Conservation (phyloP, 192 early-diverging fungal species). For the Entophlyctis helioformis region DNA sequence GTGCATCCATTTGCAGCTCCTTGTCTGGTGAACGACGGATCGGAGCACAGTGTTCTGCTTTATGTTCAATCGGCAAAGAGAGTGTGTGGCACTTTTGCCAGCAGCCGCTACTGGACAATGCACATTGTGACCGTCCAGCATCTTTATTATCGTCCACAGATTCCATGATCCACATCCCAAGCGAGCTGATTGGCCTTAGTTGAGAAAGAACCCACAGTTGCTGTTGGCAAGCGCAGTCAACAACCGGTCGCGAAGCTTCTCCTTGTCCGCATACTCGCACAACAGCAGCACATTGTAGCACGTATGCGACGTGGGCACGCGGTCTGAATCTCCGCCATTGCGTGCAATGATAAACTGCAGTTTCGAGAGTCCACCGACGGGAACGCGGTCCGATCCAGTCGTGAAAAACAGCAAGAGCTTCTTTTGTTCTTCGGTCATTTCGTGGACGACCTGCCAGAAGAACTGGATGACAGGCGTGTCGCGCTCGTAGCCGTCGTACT, state of each 20-base stretch:
- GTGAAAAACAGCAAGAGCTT: slow-evolving; percentile 80
- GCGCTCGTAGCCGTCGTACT: slow-evolving; percentile 76
- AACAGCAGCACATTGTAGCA: slow-evolving; percentile 87
- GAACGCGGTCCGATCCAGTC: slow-evolving; percentile 82
- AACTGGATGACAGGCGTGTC: slow-evolving; percentile 19
- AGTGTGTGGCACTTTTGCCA: too few relatives aligned
- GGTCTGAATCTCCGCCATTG: slow-evolving; percentile 68
- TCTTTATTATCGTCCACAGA: too few relatives aligned
- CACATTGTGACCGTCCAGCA: too few relatives aligned
- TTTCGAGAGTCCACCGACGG: slow-evolving; percentile 75
- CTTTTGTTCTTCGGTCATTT: slow-evolving; percentile 71
- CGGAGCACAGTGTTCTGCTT: too few relatives aligned
- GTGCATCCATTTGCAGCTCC: too few relatives aligned
- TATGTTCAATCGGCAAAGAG: too few relatives aligned
- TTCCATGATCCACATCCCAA: too few relatives aligned
- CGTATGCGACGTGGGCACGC: slow-evolving; percentile 84
- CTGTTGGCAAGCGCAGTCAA: slow-evolving; percentile 66
- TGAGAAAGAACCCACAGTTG: slow-evolving; percentile 33
- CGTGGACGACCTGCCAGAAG: slow-evolving; percentile 82
- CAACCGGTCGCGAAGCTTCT: slow-evolving; percentile 65
- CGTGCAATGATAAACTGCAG: slow-evolving; percentile 77
- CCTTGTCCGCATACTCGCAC: slow-evolving; percentile 67
- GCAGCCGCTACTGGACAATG: too few relatives aligned
- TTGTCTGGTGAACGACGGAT: too few relatives aligned
- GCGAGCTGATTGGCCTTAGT: too few relatives aligned